Conservation (phyloP, 495 filamentous ascomycete species). For the Xylaria acuta region DNA sequence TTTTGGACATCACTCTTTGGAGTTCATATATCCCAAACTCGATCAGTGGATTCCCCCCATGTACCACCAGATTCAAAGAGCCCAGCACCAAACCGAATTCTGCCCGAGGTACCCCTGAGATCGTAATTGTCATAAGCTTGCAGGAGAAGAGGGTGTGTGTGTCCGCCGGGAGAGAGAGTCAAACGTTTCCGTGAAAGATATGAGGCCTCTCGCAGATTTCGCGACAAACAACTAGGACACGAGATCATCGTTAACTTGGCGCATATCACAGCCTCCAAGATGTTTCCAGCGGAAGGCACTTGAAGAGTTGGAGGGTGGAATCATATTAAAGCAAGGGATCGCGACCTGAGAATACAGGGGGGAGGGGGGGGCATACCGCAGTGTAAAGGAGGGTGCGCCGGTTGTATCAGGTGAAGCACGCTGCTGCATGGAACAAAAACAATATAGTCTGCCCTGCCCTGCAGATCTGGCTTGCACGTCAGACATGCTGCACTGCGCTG, state of each 20-base stretch:
- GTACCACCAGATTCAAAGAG: not conserved
- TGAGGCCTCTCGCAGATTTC: conserved; percentile 19
- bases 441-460: not conserved
- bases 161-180: not conserved
- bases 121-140: not conserved
- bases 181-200: not conserved
- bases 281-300: not conserved
- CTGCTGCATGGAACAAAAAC: conserved; percentile 14
- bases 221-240: not conserved
- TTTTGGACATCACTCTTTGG: not conserved
- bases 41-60: not conserved
- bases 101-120: conserved; percentile 10
- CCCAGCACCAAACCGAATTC: not conserved
- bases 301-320: conserved; percentile 1
- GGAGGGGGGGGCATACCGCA: not conserved
- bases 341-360: not conserved
- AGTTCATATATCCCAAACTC: conserved; percentile 7
- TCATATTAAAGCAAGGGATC: not conserved
- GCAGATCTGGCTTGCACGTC: conserved; percentile 19
- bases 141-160: not conserved
- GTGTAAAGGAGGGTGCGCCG: conserved; percentile 14
- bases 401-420: conserved; percentile 27
- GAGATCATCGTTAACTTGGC: conserved; percentile 22
- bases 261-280: conserved; percentile 15
- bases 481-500: not conserved